Evolutionary conservation across 805 yeast species (phyloP).

Genomic region (Zygosaccharomyces pseudorouxii): DNA sequence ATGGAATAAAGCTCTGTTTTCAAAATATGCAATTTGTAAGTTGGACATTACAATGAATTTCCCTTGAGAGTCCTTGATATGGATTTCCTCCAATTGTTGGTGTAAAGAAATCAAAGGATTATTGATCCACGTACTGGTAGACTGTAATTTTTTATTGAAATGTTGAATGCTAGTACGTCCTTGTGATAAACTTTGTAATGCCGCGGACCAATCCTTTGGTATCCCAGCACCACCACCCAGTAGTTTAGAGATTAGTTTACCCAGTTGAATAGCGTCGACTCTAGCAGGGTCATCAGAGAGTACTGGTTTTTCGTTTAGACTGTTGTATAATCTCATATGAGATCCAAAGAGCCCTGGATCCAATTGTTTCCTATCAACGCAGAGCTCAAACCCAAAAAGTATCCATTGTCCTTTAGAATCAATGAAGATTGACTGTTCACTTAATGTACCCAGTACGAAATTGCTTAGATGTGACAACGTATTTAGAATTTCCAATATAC

Average conservation of each 20-base stretch:
- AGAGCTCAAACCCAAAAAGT: constrained; percentile 69
- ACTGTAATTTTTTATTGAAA: constrained; percentile 34
- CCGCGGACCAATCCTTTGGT: constrained; percentile 38
- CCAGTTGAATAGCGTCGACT: constrained; percentile 28
- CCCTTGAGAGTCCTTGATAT: constrained; percentile 49
- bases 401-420: constrained; percentile 77
- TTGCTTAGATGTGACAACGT: constrained; percentile 26
- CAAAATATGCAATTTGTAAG: constrained; percentile 34
- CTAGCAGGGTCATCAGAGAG: constrained; percentile 36
- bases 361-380: constrained; percentile 33
- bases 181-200: constrained; percentile 10
- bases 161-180: constrained; percentile 30
- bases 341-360: constrained; percentile 10
- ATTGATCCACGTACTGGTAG: constrained; percentile 33
- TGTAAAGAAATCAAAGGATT: constrained; percentile 51
- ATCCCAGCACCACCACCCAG: constrained; percentile 31
- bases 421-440: constrained; percentile 55
- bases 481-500: constrained; percentile 24
- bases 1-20: constrained; percentile 35
- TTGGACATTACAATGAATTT: constrained; percentile 39
- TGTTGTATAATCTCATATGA: constrained; percentile 10
- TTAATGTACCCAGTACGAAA: constrained; percentile 62
- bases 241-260: constrained; percentile 39
- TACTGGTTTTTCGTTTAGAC: constrained; percentile 10
- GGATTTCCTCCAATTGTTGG: constrained; percentile 50